Conservation (phyloP, 352 stramenopile genomes). For the Globisporangium spinosum region DNA sequence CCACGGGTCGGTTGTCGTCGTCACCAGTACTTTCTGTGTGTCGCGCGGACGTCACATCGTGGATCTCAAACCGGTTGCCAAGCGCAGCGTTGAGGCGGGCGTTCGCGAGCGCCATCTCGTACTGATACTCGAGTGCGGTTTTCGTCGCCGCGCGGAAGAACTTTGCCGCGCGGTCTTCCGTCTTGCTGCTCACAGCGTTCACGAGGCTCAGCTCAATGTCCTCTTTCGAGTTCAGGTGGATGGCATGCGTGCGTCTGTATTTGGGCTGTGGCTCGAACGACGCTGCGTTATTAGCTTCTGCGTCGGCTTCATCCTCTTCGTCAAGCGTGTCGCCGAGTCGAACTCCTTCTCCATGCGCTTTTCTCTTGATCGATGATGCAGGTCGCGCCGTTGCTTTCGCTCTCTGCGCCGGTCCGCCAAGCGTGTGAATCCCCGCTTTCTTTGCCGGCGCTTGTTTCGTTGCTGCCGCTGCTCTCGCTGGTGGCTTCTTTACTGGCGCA, state of each 20-base stretch:
- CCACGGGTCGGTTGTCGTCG: conserved; percentile 16
- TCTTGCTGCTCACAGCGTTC: conserved; percentile 55
- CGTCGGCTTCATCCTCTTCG: conserved; percentile 14
- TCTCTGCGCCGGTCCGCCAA: conserved; percentile 26
- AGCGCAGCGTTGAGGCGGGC: conserved; percentile 71
- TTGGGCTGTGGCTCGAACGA: conserved; percentile 26
- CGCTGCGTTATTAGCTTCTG: neutral
- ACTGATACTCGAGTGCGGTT: conserved; percentile 76
- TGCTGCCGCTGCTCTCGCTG: neutral
- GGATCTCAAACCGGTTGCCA: conserved; percentile 52
- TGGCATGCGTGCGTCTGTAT: conserved; percentile 42
- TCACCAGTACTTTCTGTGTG: conserved; percentile 16
- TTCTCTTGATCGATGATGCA: conserved; percentile 32
- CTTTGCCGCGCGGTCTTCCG: conserved; percentile 55
- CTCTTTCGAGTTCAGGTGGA: conserved; percentile 76
- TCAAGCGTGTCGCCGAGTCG: conserved; percentile 58
- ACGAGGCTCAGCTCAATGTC: conserved; percentile 64
- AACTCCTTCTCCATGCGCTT: conserved; percentile 38
- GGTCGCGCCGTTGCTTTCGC: conserved; percentile 15
- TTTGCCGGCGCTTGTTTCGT: conserved; percentile 17
- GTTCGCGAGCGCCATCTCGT: conserved; percentile 69
- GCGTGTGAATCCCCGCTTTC: conserved; percentile 43
- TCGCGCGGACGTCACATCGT: conserved; percentile 27
- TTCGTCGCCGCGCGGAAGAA: conserved; percentile 80
- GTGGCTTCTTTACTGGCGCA: conserved; percentile 8